Evolutionary conservation across 805 yeast genomes (phyloP).

Genomic region (Wickerhamiella galacta): DNA sequence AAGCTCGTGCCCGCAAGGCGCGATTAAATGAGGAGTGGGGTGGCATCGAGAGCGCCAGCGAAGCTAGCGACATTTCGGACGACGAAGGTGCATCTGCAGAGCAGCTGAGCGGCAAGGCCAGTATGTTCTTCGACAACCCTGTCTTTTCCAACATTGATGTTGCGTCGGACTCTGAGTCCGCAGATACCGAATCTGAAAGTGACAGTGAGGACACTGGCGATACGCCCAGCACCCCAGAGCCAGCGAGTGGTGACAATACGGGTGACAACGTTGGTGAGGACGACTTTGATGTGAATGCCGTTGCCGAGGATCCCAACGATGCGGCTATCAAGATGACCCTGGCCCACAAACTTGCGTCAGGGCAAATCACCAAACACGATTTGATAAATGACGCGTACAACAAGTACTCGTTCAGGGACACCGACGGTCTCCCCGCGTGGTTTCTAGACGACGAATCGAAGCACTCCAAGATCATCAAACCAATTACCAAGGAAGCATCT

Average conservation of each 20-base stretch:
- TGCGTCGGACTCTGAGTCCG: conserved; percentile 14
- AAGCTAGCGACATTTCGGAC: conserved; percentile 15
- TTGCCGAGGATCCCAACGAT: conserved; percentile 18
- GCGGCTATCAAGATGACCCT: conserved; percentile 55
- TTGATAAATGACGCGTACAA: conserved; percentile 85
- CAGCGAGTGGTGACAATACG: conserved; percentile 3
- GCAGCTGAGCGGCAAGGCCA: conserved; percentile 22
- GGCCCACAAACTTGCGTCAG: conserved; percentile 88
- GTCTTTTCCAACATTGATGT: conserved; percentile 18
- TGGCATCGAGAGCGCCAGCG: conserved; percentile 20
- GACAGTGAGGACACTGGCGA: conserved; percentile 9
- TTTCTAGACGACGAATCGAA: conserved; percentile 79
- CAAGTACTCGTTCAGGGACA: conserved; percentile 80
- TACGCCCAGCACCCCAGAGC: conserved; percentile 2
- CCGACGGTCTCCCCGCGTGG: conserved; percentile 92
- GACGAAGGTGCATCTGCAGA: conserved; percentile 13
- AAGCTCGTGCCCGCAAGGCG: conserved; percentile 33
- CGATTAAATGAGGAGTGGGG: conserved; percentile 28
- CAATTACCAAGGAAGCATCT: conserved; percentile 90
- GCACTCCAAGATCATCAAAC: conserved; percentile 72
- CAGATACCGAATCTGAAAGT: conserved; percentile 14
- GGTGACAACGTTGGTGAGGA: conserved; percentile 14
- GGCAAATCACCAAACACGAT: conserved; percentile 71
- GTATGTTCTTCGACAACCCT: conserved; percentile 25
- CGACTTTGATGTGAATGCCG: conserved; percentile 10